phyloP scores from a whole-genome alignment of 2,329 filamentous ascomycete species.

The Tolypocladium paradoxum region DNA sequence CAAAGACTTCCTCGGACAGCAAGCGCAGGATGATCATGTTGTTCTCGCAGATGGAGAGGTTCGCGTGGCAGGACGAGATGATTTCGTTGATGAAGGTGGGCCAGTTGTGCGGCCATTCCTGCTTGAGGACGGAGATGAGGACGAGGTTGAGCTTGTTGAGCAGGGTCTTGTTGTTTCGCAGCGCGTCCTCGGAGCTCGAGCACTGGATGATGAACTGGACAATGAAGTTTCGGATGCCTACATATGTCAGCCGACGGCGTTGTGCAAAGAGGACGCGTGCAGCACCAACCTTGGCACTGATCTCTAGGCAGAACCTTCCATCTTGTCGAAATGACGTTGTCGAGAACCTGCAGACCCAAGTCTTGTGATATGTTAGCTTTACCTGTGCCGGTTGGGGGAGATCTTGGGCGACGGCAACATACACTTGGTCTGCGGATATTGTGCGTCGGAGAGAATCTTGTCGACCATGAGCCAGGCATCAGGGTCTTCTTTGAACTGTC shows the following conservation, averaged over 20 bases:
- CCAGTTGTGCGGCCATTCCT: slow-evolving; percentile 99
- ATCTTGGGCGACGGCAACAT: slow-evolving; percentile 24
- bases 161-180: slow-evolving; percentile 75
- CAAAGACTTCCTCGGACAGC: slow-evolving; percentile 95
- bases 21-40: slow-evolving; percentile 98
- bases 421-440: slow-evolving; percentile 96
- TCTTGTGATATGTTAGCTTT: slow-evolving; percentile 39
- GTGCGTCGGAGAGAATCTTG: slow-evolving; percentile 87
- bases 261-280: background rate
- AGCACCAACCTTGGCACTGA: slow-evolving; percentile 69
- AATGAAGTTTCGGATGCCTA: slow-evolving; percentile 97
- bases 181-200: slow-evolving; percentile 79
- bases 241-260: slow-evolving; percentile 2
- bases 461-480: slow-evolving; percentile 97
- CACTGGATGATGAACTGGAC: slow-evolving; percentile 96
- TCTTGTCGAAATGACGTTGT: slow-evolving; percentile 96
- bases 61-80: slow-evolving; percentile 89
- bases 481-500: slow-evolving; percentile 94
- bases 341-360: slow-evolving; percentile 88
- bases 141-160: slow-evolving; percentile 98
- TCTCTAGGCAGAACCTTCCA: slow-evolving; percentile 97
- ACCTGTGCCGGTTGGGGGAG: background rate
- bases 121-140: slow-evolving; percentile 93
- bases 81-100: slow-evolving; percentile 99
- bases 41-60: slow-evolving; percentile 96